Evolutionary conservation across 1,284 basidiomycete species (phyloP), one percentile per base, ranked within the genome.

Genomic region (Anthracocystis setariae): DNA sequence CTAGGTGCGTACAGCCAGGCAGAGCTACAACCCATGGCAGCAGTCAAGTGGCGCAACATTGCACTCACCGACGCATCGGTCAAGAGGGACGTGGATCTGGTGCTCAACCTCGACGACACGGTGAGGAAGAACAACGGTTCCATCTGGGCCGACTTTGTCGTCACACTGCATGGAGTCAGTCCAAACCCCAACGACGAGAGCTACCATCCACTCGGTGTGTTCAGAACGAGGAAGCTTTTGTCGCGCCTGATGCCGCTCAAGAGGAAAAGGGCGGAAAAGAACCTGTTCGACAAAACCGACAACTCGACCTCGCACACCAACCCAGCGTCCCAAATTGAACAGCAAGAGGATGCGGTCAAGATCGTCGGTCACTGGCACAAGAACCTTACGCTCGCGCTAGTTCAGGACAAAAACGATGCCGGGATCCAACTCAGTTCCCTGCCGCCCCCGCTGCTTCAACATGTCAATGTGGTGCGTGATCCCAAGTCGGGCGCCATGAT

Each of bases 341-440:
- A 83, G 25, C 81, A 86, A 5, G 86, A 87, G 47, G 86, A 86
- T 55, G 21, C 51, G 13, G 52, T 38, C 18, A 60, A 62, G 35
- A 84, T 87, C 71, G 86, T 90, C 38, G 90, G 92, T 3, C 92
- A 94, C 84, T 98, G 93, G 91, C 89, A 93, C 75, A 78, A 90
- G 87, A 97, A 98, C 83, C 82, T 98, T 20, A 97, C 94, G 0
- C 83, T 98, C 35, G 91, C 91, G 9, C 85, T 98, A 42, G 86
- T 98, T 1, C 57, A 66, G 13, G 76, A 76, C 20, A 53, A 52
- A n/a, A 90, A 92, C 73, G 85, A 85, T 17, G 75, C 85, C 2
- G 79, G 85, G 0, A 72, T 95, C 33, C 87, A 89, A 23, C 86
- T 88, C 60, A 80, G 82, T 5, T 85, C 87, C 57, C 80, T 94